Evolutionary conservation across 768 basidiomycete species (phyloP).

Genomic region (Phylloporus scabripes): DNA sequence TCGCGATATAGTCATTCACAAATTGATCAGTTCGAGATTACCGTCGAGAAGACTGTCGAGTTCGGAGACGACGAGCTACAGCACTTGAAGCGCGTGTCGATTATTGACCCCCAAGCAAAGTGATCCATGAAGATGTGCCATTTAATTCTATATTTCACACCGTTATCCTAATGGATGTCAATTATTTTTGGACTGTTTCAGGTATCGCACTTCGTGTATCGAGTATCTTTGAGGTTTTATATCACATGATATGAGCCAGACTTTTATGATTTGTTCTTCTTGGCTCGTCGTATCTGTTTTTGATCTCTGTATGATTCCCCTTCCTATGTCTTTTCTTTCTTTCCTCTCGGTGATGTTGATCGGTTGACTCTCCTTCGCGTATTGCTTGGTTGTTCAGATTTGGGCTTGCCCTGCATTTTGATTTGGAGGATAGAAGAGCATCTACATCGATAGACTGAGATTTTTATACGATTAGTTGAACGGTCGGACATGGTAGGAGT

Average conservation of each 20-base stretch:
- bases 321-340: too few relatives aligned
- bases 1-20: neutral
- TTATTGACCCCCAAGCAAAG: constrained; percentile 3
- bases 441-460: too few relatives aligned
- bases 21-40: constrained; percentile 24
- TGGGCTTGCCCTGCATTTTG: too few relatives aligned
- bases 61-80: constrained; percentile 17
- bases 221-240: constrained; percentile 29
- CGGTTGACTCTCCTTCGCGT: neutral
- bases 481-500: too few relatives aligned
- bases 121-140: neutral
- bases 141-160: neutral
- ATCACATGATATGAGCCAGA: neutral
- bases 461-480: too few relatives aligned
- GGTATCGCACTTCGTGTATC: constrained; percentile 20
- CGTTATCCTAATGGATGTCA: neutral
- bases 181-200: neutral
- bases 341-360: neutral
- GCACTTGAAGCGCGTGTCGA: constrained; percentile 5
- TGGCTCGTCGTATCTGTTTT: neutral
- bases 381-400: too few relatives aligned
- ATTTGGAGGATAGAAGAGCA: too few relatives aligned
- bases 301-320: neutral
- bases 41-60: constrained; percentile 26
- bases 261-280: neutral